Evolutionary conservation across 1,139 yeast genomes (phyloP).

Genomic region (Diutina mesorugosa): DNA sequence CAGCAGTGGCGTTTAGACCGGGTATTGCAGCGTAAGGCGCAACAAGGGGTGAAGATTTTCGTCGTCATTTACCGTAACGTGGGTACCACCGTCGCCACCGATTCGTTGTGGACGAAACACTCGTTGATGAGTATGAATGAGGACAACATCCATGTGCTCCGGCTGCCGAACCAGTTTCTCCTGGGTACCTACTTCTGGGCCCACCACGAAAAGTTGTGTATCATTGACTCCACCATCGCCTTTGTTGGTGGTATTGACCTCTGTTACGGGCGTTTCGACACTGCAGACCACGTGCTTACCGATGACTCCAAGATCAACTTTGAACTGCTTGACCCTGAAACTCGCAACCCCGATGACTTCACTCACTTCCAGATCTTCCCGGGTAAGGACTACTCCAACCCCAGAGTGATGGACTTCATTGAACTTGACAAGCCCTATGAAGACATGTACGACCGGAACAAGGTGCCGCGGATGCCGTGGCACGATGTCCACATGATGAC

Average conservation of each 20-base stretch:
- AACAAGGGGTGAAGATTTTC: conserved; percentile 87
- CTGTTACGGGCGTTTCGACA: conserved; percentile 92
- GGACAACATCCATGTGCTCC: conserved; percentile 74
- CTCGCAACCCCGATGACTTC: conserved; percentile 19
- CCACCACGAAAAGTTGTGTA: conserved; percentile 88
- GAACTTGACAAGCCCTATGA: conserved; percentile 79
- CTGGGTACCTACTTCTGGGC: conserved; percentile 98
- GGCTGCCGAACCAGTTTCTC: conserved; percentile 91
- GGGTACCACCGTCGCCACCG: conserved; percentile 86
- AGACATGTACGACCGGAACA: conserved; percentile 78
- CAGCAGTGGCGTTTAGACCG: conserved; percentile 92
- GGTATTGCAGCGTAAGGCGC: conserved; percentile 77
- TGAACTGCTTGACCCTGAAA: conserved; percentile 17
- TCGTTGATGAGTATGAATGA: conserved; percentile 72
- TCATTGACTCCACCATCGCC: conserved; percentile 79
- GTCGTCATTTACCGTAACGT: conserved; percentile 93
- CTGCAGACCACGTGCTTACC: conserved; percentile 83
- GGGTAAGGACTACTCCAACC: conserved; percentile 96
- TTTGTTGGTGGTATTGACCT: conserved; percentile 93
- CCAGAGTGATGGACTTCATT: conserved; percentile 79
- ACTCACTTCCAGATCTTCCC: conserved; percentile 67
- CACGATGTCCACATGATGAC: conserved; percentile 97
- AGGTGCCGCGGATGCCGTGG: conserved; percentile 97
- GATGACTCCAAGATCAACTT: conserved; percentile 53
- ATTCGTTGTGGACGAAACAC: conserved; percentile 88